phyloP scores from a whole-genome alignment of 192 early-diverging fungal species.

The Pilobolus umbonatus region DNA sequence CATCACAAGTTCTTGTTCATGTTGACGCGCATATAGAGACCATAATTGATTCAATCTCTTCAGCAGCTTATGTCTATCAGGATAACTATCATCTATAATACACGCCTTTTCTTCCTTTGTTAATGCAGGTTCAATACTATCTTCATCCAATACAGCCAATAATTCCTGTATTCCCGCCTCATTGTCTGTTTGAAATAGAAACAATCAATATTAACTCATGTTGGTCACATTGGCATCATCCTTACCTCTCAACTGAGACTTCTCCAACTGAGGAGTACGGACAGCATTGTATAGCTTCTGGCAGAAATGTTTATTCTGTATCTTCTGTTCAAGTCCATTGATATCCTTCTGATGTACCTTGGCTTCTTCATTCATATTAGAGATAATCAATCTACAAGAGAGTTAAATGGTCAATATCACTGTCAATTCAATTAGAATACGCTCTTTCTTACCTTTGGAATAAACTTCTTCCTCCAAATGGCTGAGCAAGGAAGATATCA shows the following conservation, averaged over 20 bases:
- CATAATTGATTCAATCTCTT: constrained; percentile 37
- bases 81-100: background rate
- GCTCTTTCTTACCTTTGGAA: constrained; percentile 36
- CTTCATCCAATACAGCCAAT: background rate
- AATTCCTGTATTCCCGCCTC: background rate
- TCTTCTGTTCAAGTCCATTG: constrained; percentile 11
- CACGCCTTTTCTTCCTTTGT: background rate
- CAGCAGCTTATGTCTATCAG: no score
- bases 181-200: constrained; percentile 4
- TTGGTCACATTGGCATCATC: no score
- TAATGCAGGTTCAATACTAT: background rate
- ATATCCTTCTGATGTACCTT: constrained; percentile 42
- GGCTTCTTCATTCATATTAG: constrained; percentile 45
- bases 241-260: background rate
- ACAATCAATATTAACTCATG: background rate
- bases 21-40: constrained; percentile 38
- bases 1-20: constrained; percentile 48
- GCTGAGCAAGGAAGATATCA: constrained; percentile 51
- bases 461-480: constrained; percentile 49
- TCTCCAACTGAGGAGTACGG: constrained; percentile 1
- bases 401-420: background rate
- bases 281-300: constrained; percentile 44
- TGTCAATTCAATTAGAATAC: background rate
- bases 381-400: constrained; percentile 38
- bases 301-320: constrained; percentile 32